These are phyloP conservation scores for thale cress (Arabidopsis thaliana) DNA, from an alignment of 345 rosid species.

Conservation along the genomic window DNA sequence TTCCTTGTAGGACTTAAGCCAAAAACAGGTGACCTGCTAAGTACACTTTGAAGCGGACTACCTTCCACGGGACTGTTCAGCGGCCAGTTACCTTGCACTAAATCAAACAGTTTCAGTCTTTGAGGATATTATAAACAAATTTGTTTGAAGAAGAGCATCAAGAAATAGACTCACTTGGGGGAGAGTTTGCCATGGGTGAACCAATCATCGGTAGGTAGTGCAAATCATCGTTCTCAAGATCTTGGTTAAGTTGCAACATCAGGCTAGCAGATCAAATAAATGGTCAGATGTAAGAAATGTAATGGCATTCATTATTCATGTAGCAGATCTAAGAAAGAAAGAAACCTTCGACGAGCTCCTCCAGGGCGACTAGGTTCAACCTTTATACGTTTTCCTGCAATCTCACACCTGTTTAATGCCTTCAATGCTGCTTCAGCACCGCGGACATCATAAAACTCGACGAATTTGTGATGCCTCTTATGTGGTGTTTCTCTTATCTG, in stretches of 20 bases:
- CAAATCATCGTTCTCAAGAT: conserved; percentile 69
- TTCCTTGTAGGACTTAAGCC: conserved; percentile 56
- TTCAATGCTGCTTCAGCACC: conserved; percentile 83
- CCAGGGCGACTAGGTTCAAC: conserved; percentile 95
- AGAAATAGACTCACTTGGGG: conserved; percentile 35
- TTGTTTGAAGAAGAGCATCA: conserved; percentile 4
- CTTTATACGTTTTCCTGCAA: conserved; percentile 84
- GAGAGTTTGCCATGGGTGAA: conserved; percentile 73
- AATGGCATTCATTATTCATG: not conserved
- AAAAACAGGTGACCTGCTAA: conserved; percentile 61
- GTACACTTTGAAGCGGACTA: conserved; percentile 54
- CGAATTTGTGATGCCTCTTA: conserved; percentile 81
- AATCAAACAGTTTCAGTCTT: conserved; percentile 26
- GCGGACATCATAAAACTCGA: conserved; percentile 84
- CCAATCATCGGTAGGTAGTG: conserved; percentile 60
- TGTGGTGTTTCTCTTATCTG: conserved; percentile 92
- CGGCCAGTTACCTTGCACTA: conserved; percentile 64
- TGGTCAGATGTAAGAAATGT: conserved; percentile 22
- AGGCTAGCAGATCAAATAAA: conserved; percentile 50
- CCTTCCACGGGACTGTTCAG: conserved; percentile 71
- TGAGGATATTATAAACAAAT: conserved; percentile 15
- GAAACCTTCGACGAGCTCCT: conserved; percentile 73
- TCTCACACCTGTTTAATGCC: conserved; percentile 76
- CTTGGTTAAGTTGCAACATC: conserved; percentile 72
- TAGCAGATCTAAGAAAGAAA: conserved; percentile 3